Percentiles rank a stretch among this genome's conserved stretches.
These are phyloP conservation scores for Eucommia ulmoides DNA, from an alignment of 257 asterid genomes.

Conservation along the genomic window DNA sequence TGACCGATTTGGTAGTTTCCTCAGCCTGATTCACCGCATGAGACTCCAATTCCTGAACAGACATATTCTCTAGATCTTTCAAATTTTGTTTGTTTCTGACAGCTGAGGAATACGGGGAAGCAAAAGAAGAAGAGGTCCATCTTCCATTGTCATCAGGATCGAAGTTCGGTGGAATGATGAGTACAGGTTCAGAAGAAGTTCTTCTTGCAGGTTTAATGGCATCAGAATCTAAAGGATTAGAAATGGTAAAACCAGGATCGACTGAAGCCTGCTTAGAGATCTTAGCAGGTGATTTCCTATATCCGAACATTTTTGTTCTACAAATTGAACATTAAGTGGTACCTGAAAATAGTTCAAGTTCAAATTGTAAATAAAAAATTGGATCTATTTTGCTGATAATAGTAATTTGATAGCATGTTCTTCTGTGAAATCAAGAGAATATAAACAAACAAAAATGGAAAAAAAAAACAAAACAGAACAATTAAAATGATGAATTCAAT, in stretches of 20 bases:
- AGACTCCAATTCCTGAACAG: conserved; percentile 68
- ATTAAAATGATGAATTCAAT: too few relatives aligned
- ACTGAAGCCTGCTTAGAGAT: conserved; percentile 19
- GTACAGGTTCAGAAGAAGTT: conserved; percentile 64
- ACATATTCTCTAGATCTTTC: conserved; percentile 46
- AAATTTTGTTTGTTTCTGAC: too few relatives aligned
- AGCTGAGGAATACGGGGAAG: too few relatives aligned
- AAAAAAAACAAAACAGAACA: too few relatives aligned
- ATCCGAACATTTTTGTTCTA: conserved; percentile 72
- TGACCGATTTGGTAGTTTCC: conserved; percentile 70
- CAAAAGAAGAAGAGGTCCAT: background rate
- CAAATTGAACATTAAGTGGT: too few relatives aligned
- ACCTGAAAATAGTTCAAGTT: too few relatives aligned
- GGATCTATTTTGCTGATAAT: too few relatives aligned
- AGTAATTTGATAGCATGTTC: too few relatives aligned
- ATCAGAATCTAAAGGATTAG: conserved; percentile 15
- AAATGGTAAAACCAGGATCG: conserved; percentile 17
- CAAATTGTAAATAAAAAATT: too few relatives aligned
- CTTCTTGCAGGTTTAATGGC: conserved; percentile 29
- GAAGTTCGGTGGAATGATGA: conserved; percentile 14
- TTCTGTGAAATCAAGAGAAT: too few relatives aligned
- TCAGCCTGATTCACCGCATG: conserved; percentile 61
- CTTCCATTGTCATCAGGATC: conserved; percentile 20
- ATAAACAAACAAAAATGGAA: too few relatives aligned
- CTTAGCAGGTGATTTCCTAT: conserved; percentile 43